These are phyloP conservation scores for Ophiostoma sp. DNA, from an alignment of 2,329 filamentous ascomycete species.

Conservation along the genomic window DNA sequence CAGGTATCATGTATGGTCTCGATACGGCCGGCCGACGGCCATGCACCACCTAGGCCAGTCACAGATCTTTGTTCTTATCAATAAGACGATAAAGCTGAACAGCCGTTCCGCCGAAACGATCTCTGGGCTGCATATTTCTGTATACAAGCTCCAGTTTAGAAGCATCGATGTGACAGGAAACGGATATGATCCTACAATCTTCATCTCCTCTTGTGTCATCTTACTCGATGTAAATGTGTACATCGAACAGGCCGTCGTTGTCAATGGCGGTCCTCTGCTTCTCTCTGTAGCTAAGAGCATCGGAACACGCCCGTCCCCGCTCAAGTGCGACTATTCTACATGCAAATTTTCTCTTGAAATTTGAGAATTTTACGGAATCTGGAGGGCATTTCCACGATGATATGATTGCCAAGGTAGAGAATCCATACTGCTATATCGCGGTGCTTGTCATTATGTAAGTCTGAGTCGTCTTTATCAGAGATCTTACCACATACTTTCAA, in stretches of 20 bases:
- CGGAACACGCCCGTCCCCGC: conserved; percentile 1
- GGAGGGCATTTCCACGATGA: neutral
- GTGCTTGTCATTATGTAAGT: conserved; percentile 1
- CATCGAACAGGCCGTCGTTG: neutral
- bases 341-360: neutral
- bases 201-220: neutral
- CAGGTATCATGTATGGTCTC: neutral
- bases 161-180: neutral
- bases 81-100: neutral
- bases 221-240: conserved; percentile 6
- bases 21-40: conserved; percentile 9
- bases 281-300: neutral
- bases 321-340: neutral
- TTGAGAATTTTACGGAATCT: neutral
- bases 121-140: neutral
- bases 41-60: conserved; percentile 8
- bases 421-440: neutral
- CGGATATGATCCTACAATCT: neutral
- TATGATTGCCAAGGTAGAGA: neutral
- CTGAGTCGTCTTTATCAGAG: neutral
- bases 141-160: neutral
- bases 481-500: neutral
- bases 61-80: conserved; percentile 7
- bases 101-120: neutral
- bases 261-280: neutral